Evolutionary conservation across 2,329 filamentous ascomycete genomes (phyloP).

Genomic region (Metarhizium anisopliae): DNA sequence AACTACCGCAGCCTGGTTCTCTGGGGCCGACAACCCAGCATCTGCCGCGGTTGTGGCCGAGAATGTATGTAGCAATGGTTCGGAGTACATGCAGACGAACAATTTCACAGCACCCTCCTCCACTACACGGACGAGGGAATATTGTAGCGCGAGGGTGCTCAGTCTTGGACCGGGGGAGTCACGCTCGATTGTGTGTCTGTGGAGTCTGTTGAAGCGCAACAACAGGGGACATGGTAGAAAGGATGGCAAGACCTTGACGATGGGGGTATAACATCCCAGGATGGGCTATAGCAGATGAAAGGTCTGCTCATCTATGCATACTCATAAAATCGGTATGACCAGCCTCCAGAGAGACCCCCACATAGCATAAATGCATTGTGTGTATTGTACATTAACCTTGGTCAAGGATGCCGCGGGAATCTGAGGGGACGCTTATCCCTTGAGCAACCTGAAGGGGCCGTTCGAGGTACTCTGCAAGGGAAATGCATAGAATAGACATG

Average conservation of each 20-base stretch:
- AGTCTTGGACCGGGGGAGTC: slow-evolving; percentile 1
- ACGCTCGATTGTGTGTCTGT: slow-evolving; percentile 14
- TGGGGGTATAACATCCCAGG: slow-evolving; percentile 19
- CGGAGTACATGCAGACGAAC: neutral
- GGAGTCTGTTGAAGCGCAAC: slow-evolving; percentile 5
- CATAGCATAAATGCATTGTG: neutral
- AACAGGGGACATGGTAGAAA: slow-evolving; percentile 6
- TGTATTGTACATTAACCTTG: neutral
- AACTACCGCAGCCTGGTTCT: neutral
- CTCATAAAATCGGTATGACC: neutral
- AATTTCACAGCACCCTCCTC: slow-evolving; percentile 1
- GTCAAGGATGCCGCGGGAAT: neutral
- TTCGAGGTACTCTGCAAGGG: neutral
- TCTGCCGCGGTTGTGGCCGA: slow-evolving; percentile 5
- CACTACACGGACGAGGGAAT: neutral
- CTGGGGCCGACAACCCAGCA: neutral
- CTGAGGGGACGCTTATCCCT: neutral
- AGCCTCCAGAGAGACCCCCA: neutral
- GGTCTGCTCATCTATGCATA: neutral
- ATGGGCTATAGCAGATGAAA: slow-evolving; percentile 17
- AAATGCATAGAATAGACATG: neutral
- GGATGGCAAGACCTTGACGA: slow-evolving; percentile 10
- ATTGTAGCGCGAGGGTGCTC: slow-evolving; percentile 1
- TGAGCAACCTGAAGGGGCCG: neutral
- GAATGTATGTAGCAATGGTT: neutral